Percentiles rank a stretch among this genome's conserved stretches.
Conservation (phyloP, 1,139 yeast species). For the Saccharomyces hybrid region DNA sequence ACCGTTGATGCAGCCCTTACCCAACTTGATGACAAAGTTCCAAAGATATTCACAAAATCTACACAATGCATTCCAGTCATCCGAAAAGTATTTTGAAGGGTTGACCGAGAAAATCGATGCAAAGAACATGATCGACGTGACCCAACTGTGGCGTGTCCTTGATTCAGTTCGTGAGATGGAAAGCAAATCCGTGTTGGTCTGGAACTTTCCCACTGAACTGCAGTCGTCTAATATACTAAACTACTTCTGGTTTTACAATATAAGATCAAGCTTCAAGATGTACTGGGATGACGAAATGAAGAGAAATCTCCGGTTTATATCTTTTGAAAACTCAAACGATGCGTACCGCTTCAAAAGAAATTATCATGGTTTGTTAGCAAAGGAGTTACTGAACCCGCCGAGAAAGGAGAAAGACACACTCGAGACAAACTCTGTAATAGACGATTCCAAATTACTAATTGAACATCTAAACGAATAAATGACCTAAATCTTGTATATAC, state of each 20-base stretch:
- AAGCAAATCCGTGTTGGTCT: conserved; percentile 22
- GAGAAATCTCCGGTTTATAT: conserved; percentile 19
- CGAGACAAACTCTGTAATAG: background rate
- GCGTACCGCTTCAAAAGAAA: conserved; percentile 23
- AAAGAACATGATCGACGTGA: background rate
- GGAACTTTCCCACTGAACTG: conserved; percentile 26
- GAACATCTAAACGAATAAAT: background rate
- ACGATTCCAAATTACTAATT: background rate
- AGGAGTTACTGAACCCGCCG: conserved; percentile 9
- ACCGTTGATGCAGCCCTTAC: conserved; percentile 4
- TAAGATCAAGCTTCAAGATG: conserved; percentile 22
- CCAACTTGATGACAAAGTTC: background rate
- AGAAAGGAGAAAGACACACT: background rate
- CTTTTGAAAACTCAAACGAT: conserved; percentile 21
- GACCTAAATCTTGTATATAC: background rate
- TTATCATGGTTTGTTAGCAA: conserved; percentile 24
- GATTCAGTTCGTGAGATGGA: conserved; percentile 15
- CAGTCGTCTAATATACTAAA: conserved; percentile 13
- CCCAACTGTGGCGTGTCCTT: conserved; percentile 3
- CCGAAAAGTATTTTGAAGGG: conserved; percentile 12
- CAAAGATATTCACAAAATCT: conserved; percentile 16
- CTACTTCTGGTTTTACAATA: conserved; percentile 27
- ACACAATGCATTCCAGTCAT: conserved; percentile 20
- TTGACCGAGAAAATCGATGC: conserved; percentile 3
- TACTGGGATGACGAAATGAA: conserved; percentile 19